phyloP scores from a whole-genome alignment of 768 basidiomycete genomes.

The Myochromella boudieri region DNA sequence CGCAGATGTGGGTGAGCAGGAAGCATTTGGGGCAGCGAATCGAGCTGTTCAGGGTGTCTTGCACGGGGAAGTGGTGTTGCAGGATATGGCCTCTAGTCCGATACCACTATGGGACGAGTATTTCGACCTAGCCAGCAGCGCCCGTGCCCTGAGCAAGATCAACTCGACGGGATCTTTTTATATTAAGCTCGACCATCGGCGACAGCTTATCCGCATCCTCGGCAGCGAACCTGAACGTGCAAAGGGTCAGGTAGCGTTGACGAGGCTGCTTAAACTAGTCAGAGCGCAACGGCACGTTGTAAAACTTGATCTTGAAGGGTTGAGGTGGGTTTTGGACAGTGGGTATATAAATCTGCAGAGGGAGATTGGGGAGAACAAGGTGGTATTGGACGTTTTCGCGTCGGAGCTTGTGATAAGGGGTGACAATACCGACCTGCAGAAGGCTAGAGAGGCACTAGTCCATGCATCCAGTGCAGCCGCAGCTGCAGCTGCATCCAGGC shows the following conservation, averaged over 20 bases:
- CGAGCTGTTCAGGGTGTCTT: conserved; percentile 35
- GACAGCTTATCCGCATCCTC: conserved; percentile 35
- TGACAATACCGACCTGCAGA: conserved; percentile 24
- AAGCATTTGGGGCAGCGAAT: conserved; percentile 36
- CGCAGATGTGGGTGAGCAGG: conserved; percentile 29
- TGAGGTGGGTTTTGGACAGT: conserved; percentile 41
- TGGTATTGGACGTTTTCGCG: conserved; percentile 40
- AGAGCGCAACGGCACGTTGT: conserved; percentile 32
- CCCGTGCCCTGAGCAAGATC: conserved; percentile 34
- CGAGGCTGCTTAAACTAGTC: conserved; percentile 42
- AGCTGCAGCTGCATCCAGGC: not conserved
- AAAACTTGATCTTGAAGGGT: conserved; percentile 28
- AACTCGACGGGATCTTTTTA: conserved; percentile 32
- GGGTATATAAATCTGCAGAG: conserved; percentile 36
- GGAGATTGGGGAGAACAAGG: conserved; percentile 38
- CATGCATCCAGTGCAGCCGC: too few relatives aligned
- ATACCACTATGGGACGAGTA: conserved; percentile 46
- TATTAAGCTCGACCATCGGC: conserved; percentile 39
- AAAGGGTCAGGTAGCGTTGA: conserved; percentile 24
- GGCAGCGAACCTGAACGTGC: conserved; percentile 36
- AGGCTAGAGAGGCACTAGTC: conserved; percentile 3
- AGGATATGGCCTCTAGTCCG: conserved; percentile 26
- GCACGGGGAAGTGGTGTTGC: conserved; percentile 33
- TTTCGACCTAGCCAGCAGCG: conserved; percentile 41
- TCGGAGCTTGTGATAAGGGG: conserved; percentile 45